Conservation (phyloP, 805 yeast species). For the Candida mattraensis region DNA sequence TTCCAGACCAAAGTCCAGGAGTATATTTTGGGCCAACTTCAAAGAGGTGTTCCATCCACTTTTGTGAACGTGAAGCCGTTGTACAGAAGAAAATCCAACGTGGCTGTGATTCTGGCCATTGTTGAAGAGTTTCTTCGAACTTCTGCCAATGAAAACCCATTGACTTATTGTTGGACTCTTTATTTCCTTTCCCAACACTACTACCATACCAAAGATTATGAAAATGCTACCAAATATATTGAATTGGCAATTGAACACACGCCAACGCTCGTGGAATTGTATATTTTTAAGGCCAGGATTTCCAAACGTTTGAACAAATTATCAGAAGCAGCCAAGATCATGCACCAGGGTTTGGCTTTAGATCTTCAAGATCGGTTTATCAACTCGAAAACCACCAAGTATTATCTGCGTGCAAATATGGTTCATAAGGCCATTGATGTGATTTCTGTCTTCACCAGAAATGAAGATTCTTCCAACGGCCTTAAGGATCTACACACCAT, state of each 20-base stretch:
- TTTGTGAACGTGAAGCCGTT: conserved; percentile 84
- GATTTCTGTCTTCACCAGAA: conserved; percentile 80
- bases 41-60: conserved; percentile 85
- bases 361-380: conserved; percentile 91
- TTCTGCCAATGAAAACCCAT: conserved; percentile 36
- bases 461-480: conserved; percentile 79
- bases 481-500: conserved; percentile 81
- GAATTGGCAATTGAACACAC: conserved; percentile 68
- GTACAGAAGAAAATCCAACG: conserved; percentile 48
- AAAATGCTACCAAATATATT: conserved; percentile 54
- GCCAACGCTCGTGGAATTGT: conserved; percentile 83
- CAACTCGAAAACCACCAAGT: conserved; percentile 85
- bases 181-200: conserved; percentile 81
- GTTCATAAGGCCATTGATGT: conserved; percentile 72
- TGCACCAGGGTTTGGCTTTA: conserved; percentile 69
- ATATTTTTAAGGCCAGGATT: conserved; percentile 77
- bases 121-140: conserved; percentile 48
- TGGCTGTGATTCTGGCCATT: conserved; percentile 47
- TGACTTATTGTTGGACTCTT: conserved; percentile 63
- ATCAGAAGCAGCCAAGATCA: conserved; percentile 58
- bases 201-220: conserved; percentile 53
- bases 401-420: conserved; percentile 71
- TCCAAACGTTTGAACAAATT: conserved; percentile 68
- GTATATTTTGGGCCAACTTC: conserved; percentile 63
- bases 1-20: conserved; percentile 43